Conservation (phyloP, 352 stramenopile genomes). For the Pythium myriotylum region DNA sequence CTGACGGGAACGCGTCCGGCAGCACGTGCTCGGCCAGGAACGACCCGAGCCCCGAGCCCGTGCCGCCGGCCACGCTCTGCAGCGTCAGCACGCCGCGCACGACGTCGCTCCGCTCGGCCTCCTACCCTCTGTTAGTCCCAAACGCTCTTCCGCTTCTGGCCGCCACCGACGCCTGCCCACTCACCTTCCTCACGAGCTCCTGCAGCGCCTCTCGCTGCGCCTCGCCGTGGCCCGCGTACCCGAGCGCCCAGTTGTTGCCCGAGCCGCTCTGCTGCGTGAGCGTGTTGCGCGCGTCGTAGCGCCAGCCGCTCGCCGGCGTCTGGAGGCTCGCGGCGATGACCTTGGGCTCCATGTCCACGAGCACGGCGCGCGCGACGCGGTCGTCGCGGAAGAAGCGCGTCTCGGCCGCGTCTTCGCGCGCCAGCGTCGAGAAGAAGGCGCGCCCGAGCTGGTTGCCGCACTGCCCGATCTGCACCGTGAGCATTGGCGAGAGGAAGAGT, state of each 20-base stretch:
- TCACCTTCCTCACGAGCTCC: constrained; percentile 43
- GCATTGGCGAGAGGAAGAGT: constrained; percentile 34
- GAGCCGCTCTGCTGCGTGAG: constrained; percentile 68
- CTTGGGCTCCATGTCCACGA: constrained; percentile 87
- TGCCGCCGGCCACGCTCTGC: constrained; percentile 87
- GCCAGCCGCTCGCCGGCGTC: constrained; percentile 27
- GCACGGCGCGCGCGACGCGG: constrained; percentile 57
- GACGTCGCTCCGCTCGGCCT: constrained; percentile 72
- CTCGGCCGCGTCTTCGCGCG: constrained; percentile 29
- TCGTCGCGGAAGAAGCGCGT: constrained; percentile 35
- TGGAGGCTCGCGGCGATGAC: constrained; percentile 60
- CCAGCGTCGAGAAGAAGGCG: constrained; percentile 65
- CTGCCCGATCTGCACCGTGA: constrained; percentile 76
- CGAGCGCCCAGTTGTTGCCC: constrained; percentile 83
- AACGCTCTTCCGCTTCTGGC: too few species aligned
- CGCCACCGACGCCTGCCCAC: neutral
- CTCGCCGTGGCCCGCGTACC: constrained; percentile 56
- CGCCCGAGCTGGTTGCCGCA: constrained; percentile 77
- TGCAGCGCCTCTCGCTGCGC: constrained; percentile 44
- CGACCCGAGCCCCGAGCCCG: constrained; percentile 85
- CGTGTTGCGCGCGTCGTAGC: constrained; percentile 46
- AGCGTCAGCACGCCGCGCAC: constrained; percentile 73
- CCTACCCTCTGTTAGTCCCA: constrained; percentile 25
- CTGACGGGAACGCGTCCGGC: constrained; percentile 58
- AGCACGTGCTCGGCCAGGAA: constrained; percentile 73